phyloP scores from a whole-genome alignment of 2,329 filamentous ascomycete species.

The Nothopassalora personata region DNA sequence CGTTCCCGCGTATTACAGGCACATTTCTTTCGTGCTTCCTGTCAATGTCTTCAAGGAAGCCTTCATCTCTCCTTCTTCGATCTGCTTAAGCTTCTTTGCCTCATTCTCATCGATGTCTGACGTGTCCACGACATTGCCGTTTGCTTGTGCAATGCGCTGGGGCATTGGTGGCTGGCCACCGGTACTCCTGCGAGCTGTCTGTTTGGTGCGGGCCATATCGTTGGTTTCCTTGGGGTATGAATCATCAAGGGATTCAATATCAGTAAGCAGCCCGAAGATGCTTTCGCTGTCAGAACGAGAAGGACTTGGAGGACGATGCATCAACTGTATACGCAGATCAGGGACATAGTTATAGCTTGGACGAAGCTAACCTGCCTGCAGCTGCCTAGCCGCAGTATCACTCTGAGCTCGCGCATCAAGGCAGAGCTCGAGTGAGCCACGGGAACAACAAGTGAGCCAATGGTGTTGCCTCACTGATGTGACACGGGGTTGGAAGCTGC shows the following conservation, averaged over 20 bases:
- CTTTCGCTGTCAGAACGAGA: neutral
- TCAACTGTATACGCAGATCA: neutral
- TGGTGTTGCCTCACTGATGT: neutral
- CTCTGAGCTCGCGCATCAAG: too few relatives aligned
- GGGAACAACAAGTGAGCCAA: neutral
- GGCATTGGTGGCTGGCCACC: constrained; percentile 3
- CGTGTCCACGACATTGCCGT: constrained; percentile 14
- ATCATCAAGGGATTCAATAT: neutral
- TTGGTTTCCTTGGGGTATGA: neutral
- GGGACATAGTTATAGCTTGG: neutral
- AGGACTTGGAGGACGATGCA: neutral
- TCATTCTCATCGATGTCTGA: constrained; percentile 22
- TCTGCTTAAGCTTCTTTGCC: constrained; percentile 23
- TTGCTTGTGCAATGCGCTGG: neutral
- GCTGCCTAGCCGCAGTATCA: too few relatives aligned
- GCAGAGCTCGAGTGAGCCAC: neutral
- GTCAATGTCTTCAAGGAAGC: constrained; percentile 25
- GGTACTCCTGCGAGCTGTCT: constrained; percentile 15
- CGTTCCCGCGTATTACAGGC: constrained; percentile 27
- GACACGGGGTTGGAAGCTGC: neutral
- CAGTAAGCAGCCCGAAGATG: neutral
- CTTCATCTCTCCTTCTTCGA: constrained; percentile 26
- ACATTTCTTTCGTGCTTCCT: constrained; percentile 26
- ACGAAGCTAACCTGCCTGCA: neutral
- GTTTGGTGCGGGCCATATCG: constrained; percentile 13